Evolutionary conservation across 306 rosid species (phyloP), one percentile per base, ranked within the genome.

Genomic region (Boehmeria nivea): DNA sequence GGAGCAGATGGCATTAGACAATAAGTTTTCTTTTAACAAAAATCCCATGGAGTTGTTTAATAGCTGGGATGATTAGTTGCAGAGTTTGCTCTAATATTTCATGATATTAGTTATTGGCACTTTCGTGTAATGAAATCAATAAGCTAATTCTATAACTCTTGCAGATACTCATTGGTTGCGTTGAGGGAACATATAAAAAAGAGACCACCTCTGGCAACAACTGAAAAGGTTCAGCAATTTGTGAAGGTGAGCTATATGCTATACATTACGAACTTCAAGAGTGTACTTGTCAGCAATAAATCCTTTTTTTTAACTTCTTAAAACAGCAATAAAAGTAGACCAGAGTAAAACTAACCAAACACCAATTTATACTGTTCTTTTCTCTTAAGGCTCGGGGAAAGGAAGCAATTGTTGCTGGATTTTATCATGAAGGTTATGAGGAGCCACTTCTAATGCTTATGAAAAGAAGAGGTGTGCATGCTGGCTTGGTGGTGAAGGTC

Each of bases 401-500:
- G 93, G 98, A 91, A 76, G 76, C 98, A 36, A 80, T 84, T 69
- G 85, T 91, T 60, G 67, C 96, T 31, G 98, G 98, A 59, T 91
- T 91, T 83, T 87, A 91, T 73, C 98, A 91, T 65, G 93, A 74
- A 71, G 98, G 95, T 70, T 91, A 87, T 20, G 95, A 82, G 73
- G 96, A 84, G 63, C 71, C 93, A 42, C 73, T 91, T 63, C 63
- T 91, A 67, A 91, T 91, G 98, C 98, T 87, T 45, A 91, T 91
- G 96, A 91, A 77, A 81, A 91, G 98, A 77, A 91, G 98, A 73
- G 96, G 95, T 51, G 93, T 84, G 36, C 79, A 84, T 73, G 78
- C 98, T 8, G 96, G 98, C 72, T 82, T 91, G 77, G 95, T 91
- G 42, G 93, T 87, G 71, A 91, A 91, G 98, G 98, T 91, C 66